Base-by-base conservation (phyloP, 202 grass and related monocot species). In the Zoysia matrella region DNA sequence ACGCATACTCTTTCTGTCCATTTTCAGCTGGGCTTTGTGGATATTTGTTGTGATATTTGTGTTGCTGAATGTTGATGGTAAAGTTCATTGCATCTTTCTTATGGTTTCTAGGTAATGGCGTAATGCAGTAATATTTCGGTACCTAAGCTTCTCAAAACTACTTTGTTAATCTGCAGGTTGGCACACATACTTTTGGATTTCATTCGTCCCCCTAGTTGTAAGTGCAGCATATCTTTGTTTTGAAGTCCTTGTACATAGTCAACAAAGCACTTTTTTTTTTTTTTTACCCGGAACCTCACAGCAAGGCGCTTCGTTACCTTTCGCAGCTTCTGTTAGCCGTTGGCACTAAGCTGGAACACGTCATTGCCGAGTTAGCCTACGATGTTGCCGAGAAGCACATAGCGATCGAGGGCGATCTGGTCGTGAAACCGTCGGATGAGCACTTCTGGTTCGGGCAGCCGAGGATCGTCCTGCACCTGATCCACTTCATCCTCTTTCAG, bases 111-210 rank as follows among this genome's bases (percentile, higher is more conserved):
- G 30, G 30, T 36, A 36, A 36, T 36, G 30, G 30, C 30, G 9
- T 55, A 14, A 8, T 48, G 1, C n/a, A 61, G 8, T 60, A 47
- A 61, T 47, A 68, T 77, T 78, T 72, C 67, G 40, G 46, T 3
- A 61, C 71, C 60, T 54, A 46, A 47, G 61, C 13, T 43, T 84
- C 48, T 64, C 3, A 46, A 88, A 68, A 15, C 68, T 41, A 40
- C 77, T 85, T 79, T 85, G 16, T 80, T 58, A 76, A 63, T 68
- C 8, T 93, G 88, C 84, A 97, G 94, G 94, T 74, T 97, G 88
- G 94, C 91, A 97, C 78, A 69, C 67, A 5, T 97, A 93, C 76
- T 97, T 97, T 89, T 97, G 94, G 94, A 87, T 97, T 4, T 75
- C 91, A 52, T 93, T 97, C 63, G 41, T 93, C 68, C 91, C 94